These are phyloP conservation scores for Alisma plantagoaquatica DNA, from an alignment of 106 monocot species.

Conservation along the genomic window DNA sequence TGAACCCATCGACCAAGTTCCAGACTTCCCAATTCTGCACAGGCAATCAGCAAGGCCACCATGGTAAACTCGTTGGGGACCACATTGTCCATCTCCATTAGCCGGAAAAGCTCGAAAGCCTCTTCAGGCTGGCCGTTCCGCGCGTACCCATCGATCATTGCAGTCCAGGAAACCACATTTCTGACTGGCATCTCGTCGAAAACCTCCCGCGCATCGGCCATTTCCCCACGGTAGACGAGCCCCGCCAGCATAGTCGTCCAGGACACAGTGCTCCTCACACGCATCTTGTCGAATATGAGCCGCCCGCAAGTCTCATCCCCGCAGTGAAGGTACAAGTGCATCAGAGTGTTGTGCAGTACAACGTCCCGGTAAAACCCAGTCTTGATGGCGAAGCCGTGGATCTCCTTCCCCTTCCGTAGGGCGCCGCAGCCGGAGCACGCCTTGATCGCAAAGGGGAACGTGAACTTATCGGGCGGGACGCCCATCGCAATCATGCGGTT, in stretches of 20 bases:
- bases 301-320: slow-evolving; percentile 10
- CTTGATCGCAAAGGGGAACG: slow-evolving; percentile 41
- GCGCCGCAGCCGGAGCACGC: slow-evolving; percentile 20
- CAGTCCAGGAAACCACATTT: slow-evolving; percentile 65
- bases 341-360: slow-evolving; percentile 37
- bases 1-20: slow-evolving; percentile 42
- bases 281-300: slow-evolving; percentile 43
- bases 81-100: slow-evolving; percentile 36
- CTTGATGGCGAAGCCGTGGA: slow-evolving; percentile 51
- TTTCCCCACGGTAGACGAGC: slow-evolving; percentile 20
- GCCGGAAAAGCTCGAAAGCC: slow-evolving; percentile 39
- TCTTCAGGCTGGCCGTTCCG: slow-evolving; percentile 37
- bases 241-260: slow-evolving; percentile 52
- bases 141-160: slow-evolving; percentile 41
- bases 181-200: slow-evolving; percentile 46
- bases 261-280: slow-evolving; percentile 34
- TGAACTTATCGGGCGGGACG: slow-evolving; percentile 45
- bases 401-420: slow-evolving; percentile 18
- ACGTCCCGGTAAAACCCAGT: slow-evolving; percentile 22
- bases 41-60: slow-evolving; percentile 35
- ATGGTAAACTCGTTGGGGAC: slow-evolving; percentile 46
- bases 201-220: slow-evolving; percentile 21
- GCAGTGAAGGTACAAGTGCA: slow-evolving; percentile 37
- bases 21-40: slow-evolving; percentile 40
- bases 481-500: slow-evolving; percentile 21